Base-by-base conservation (phyloP, 2,329 filamentous ascomycete species). In the Cordyceps cateniannulata region DNA sequence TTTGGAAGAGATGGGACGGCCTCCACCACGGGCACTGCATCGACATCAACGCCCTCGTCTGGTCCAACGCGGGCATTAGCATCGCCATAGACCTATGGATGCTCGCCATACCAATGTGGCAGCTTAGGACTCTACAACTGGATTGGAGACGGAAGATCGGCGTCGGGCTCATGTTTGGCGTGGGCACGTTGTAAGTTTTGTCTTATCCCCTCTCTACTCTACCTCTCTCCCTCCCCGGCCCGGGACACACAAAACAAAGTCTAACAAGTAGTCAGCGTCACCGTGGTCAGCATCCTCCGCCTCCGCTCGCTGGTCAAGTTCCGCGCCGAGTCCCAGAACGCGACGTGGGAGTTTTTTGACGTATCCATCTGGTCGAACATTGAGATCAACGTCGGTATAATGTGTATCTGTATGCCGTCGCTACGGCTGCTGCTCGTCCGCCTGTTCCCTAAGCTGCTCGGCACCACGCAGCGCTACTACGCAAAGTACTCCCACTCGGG, bases 71-170 rank as follows among this genome's bases (percentile, higher is more conserved):
- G 0, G 67, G 66, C 1, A 71, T 78, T 50, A 74, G 76, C 45
- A 75, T 81, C 10, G 67, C 67, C 2, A 65, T 79, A 20, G 78
- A 81, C 62, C 10, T 78, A 0, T 72, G 73, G 65, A 77, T 81
- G 63, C 69, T 80, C 50, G 71, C 68, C 0, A 64, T 79, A 0
- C 77, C 77, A 0, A 66, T 79, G 24, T 72, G 70, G 25, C 71
- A 75, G 22, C 63, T 80, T 0, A 62, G 68, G 5, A 66, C 65
- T 0, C 65, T 81, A 25, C 67, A 68, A 2, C 62, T 73, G 2
- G 71, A 72, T 18, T 73, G 70, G 65, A 75, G 72, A 66, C 77
- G 77, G 66, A 81, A 79, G 66, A 62, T 76, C 27, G 73, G 72
- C 4, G 71, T 79, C 0, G 65, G 68, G 0, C 63, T 76, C 32